Base-by-base conservation (phyloP, 2,329 filamentous ascomycete genomes). In the Aspergillus alliaceus region DNA sequence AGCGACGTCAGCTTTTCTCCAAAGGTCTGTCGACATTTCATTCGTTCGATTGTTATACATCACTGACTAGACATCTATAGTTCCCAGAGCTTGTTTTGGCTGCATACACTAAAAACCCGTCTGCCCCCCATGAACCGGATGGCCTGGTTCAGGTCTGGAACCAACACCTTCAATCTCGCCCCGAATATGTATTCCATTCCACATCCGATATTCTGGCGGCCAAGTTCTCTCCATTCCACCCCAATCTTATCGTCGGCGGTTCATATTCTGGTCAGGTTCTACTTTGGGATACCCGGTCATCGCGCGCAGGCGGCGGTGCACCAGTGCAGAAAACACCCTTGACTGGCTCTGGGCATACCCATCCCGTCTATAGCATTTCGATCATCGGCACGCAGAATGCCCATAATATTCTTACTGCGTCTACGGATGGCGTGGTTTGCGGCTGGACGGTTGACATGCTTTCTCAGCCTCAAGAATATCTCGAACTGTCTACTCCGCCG, bases 381-480 rank as follows among this genome's bases (percentile, higher is more conserved):
- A 96, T 99, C 54, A 91, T 99, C 50, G 95, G 95, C 62, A 99
- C 96, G 0, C 95, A 98, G 71, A 99, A 99, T 73, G 95, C 95
- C 58, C 96, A 97, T 79, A 99, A 98, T 75, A 96, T 99, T 72
- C 90, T 99, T 66, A 97, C 93, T 32, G 93, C 91, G 72, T 97
- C 92, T 1, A 99, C 95, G 0, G 95, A 99, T 70, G 95, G 95
- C 54, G 91, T 96, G 9, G 91, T 98, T 40, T 99, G 95, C 74
- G 91, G 93, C 48, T 99, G 95, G 95, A 93, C 90, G 54, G 91
- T 97, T 62, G 96, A 99, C 74, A 98, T 99, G 86, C 90, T 99
- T 59, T 91, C 93, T 1, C 91, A 97, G 74, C 95, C 95, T 0
- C 93, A 98, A 75, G 95, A 99, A 78, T 88, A 92, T 54, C 85